Evolutionary conservation across 78 protist species (phyloP), one percentile per base, ranked within the genome.

Genomic region (Pigoraptor vietnamica): DNA sequence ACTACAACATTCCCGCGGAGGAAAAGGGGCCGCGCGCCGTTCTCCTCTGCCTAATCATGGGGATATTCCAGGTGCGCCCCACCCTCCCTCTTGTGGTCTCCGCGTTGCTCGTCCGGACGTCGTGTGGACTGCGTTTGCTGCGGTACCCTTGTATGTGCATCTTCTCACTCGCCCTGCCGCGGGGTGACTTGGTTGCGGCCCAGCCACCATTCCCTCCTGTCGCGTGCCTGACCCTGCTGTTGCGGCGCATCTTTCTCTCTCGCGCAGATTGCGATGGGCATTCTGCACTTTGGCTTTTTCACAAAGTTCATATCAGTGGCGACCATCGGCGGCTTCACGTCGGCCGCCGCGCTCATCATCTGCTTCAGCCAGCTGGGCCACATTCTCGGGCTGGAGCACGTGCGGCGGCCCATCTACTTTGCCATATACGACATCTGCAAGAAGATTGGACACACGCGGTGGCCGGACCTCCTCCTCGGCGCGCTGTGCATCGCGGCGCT

Each of bases 271-370:
- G 36, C 10, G 6, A 67, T 67, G 91, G 86, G 91, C 19, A 2
- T 89, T 10, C 19, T 79, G 32, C 39, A 37, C 83, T 24, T 67
- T 25, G 91, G 91, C 40, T 36, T 48, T 29, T 0, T 67, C 25
- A 81, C 55, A 37, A 1, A 48, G 23, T 89, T 33, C 35, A 36
- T 89, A 1, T 55, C 87, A 0, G 0, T 0, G n/a, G 81, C 91
- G 23, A 86, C 67, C 86, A 67, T 89, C 48, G 0, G 6, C 25
- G 91, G 91, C 40, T 89, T 89, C 39, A 67, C 86, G 37, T 35
- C 87, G 37, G 35, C 91, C 34, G 91, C 91, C 32, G 83, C 87
- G 86, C 19, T 89, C 86, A 48, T 37, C 83, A 89, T 89, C 23
- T 56, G 14, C 14, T 23, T 36, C 1, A 6, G 9, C 32, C 79